Evolutionary conservation across 768 basidiomycete genomes (phyloP).

Genomic region (Galerina marginata): DNA sequence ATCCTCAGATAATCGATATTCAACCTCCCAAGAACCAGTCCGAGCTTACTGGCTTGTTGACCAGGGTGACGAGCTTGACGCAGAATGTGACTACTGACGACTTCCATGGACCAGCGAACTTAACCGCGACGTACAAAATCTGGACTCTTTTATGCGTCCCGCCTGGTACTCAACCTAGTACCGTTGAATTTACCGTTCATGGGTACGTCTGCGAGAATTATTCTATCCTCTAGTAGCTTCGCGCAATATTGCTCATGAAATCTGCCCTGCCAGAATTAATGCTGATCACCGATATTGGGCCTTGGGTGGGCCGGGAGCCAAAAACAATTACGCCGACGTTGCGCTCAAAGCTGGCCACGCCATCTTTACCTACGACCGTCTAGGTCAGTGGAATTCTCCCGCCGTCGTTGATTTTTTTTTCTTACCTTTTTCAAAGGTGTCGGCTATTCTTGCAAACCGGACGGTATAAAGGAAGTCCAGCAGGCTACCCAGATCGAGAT

Average conservation of each 20-base stretch:
- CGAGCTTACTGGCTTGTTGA: conserved; percentile 5
- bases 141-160: conserved; percentile 23
- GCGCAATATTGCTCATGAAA: not conserved
- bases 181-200: conserved; percentile 26
- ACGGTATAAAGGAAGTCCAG: conserved; percentile 30
- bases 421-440: conserved; percentile 15
- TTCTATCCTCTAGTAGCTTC: too few relatives aligned
- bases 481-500: conserved; percentile 24
- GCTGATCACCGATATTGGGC: conserved; percentile 30
- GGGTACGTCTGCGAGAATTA: conserved; percentile 17
- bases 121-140: conserved; percentile 13
- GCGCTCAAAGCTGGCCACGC: conserved; percentile 23
- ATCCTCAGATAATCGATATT: not conserved
- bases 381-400: conserved; percentile 11
- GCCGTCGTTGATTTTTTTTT: not conserved
- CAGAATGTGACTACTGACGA: conserved; percentile 5
- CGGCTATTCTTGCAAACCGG: conserved; percentile 27
- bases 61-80: conserved; percentile 3
- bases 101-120: not conserved
- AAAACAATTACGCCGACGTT: conserved; percentile 26
- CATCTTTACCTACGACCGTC: conserved; percentile 27
- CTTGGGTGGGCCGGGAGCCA: conserved; percentile 21
- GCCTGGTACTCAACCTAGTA: conserved; percentile 1
- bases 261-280: conserved; percentile 11
- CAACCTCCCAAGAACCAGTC: conserved; percentile 6